Percentiles rank a stretch among this genome's conserved stretches.
Evolutionary conservation across 441 rosid species (phyloP).

Genomic region (Arabidopsis lyrata): DNA sequence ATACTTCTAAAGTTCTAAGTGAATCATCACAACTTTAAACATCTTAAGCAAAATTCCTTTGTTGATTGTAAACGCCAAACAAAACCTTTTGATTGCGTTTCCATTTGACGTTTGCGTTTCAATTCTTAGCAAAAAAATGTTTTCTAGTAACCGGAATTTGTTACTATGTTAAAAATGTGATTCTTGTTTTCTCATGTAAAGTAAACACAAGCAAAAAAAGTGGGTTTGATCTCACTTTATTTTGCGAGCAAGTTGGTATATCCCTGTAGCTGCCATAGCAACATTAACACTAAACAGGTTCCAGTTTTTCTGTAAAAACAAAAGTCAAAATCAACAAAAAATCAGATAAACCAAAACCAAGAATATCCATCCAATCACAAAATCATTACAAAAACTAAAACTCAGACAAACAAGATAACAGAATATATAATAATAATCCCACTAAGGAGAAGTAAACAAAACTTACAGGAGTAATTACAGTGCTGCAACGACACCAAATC

Average conservation of each 20-base stretch:
- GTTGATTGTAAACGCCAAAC: no score
- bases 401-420: not conserved
- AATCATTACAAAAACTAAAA: not conserved
- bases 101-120: no score
- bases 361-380: not conserved
- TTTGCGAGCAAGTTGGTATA: slow-evolving; percentile 86
- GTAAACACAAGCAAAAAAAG: not conserved
- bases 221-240: slow-evolving; percentile 56
- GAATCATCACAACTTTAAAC: not conserved
- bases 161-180: not conserved
- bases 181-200: not conserved
- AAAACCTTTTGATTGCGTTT: no score
- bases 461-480: slow-evolving; percentile 87
- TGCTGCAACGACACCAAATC: slow-evolving; percentile 94
- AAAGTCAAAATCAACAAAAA: slow-evolving; percentile 24
- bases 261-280: slow-evolving; percentile 89
- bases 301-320: slow-evolving; percentile 84
- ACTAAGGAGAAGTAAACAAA: slow-evolving; percentile 4
- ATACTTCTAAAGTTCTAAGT: no score
- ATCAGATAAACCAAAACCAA: not conserved
- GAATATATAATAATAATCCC: not conserved
- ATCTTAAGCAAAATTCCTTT: not conserved
- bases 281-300: slow-evolving; percentile 87
- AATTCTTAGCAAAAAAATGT: no score
- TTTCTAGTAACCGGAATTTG: not conserved